phyloP scores from a whole-genome alignment of 179 eudicot species.

The Monotropa hypopitys region DNA sequence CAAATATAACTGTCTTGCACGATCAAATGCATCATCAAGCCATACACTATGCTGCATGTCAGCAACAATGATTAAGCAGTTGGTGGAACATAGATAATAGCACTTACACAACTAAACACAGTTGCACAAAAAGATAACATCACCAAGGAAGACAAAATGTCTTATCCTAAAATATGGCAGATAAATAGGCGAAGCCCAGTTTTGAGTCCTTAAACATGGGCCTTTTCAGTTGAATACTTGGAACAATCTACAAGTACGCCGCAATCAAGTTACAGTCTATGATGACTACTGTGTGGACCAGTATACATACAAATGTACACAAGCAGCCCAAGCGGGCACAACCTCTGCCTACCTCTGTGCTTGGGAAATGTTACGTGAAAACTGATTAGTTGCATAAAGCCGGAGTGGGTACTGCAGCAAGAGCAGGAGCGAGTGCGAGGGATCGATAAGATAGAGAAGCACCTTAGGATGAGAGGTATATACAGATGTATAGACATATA shows the following conservation, averaged over 20 bases:
- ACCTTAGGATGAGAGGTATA: no score
- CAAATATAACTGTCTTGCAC: slow-evolving; percentile 86
- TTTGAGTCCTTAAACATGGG: background rate
- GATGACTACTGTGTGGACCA: background rate
- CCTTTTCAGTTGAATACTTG: background rate
- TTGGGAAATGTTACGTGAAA: background rate
- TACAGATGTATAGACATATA: no score
- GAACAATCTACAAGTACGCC: background rate
- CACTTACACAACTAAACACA: background rate
- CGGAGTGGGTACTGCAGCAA: background rate
- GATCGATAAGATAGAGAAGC: background rate
- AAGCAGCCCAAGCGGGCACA: background rate
- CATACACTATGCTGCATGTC: slow-evolving; percentile 94
- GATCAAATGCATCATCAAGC: slow-evolving; percentile 98
- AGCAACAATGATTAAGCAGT: slow-evolving; percentile 8
- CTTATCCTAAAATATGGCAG: background rate
- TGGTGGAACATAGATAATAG: background rate
- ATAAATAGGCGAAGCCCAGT: background rate
- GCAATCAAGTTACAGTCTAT: background rate
- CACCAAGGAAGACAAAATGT: background rate
- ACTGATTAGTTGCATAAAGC: background rate
- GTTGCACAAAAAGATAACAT: background rate
- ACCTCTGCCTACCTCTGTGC: background rate
- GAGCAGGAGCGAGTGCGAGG: background rate
- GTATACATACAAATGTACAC: background rate